Evolutionary conservation across 495 filamentous ascomycete genomes (phyloP), one percentile per base, ranked within the genome.

Genomic region (Friedmanniomyces simplex): DNA sequence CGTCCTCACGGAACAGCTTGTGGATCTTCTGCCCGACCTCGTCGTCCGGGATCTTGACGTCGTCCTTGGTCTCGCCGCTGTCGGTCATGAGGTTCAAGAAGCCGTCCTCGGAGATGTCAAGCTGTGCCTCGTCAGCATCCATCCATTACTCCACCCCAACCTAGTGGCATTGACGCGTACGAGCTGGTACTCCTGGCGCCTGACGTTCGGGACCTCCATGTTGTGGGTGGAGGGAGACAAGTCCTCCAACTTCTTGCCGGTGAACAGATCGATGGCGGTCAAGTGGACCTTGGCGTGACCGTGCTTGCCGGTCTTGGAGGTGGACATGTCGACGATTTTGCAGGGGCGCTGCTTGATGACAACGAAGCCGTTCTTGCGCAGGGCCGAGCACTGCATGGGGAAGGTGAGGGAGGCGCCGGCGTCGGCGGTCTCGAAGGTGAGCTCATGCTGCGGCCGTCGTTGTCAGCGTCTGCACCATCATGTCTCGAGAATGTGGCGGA

Each of bases 231-330:
- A 97, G 60, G 93, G 93, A 77, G 87, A 97, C 58, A 99, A 86
- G 76, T 99, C 93, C 81, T 99, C 93, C 58, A 93, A 79, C 83
- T 99, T 99, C 88, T 97, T 97, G 81, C 82, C 82, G 60, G 90
- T 99, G 82, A 99, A 99, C 79, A 99, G 96, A 72, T 99, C 93
- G 72, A 91, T 83, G 70, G 88, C 93, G 67, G 94, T 84, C 60
- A 99, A 76, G 79, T 99, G 90, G 72, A 97, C 93, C 85, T 99
- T 99, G 74, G 93, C 93, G 85, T 99, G 93, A 74, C 93, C 93
- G 86, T 99, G 93, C 88, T 99, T 99, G 74, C 93, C 93, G 62
- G 93, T 99, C 89, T 99, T 99, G 71, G 93, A 99, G 76, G 93
- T 99, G 61, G 87, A 91, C 93, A 99, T 99, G 70, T 96, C 93